These are phyloP conservation scores for Coelastrella sp. DNA, from an alignment of 139 green algal species.

Conservation along the genomic window DNA sequence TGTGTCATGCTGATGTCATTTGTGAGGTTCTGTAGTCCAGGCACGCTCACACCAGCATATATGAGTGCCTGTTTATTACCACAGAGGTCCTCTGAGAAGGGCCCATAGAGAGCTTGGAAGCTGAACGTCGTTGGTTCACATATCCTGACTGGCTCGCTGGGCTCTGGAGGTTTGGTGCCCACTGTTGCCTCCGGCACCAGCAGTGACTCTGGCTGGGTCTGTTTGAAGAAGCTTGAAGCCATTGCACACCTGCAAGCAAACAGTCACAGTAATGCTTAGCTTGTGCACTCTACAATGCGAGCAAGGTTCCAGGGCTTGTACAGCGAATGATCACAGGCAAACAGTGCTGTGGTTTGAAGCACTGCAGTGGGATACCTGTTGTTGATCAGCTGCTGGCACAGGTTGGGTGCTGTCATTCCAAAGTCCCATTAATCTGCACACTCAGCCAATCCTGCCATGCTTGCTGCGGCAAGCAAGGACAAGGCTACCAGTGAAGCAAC, in stretches of 20 bases:
- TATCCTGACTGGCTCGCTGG: neutral
- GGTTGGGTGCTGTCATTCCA: no score
- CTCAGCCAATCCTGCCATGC: no score
- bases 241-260: neutral
- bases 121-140: constrained; percentile 20
- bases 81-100: neutral
- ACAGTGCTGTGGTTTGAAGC: no score
- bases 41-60: neutral
- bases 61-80: constrained; percentile 10
- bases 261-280: no score
- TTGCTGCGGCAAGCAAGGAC: no score
- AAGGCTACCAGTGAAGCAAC: no score
- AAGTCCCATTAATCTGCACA: no score
- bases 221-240: neutral
- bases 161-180: neutral
- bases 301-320: no score
- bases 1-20: constrained; percentile 14
- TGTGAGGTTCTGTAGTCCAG: neutral
- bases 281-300: no score
- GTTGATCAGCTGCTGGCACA: no score
- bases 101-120: constrained; percentile 11
- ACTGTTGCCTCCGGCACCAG: neutral
- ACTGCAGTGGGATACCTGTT: no score
- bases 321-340: no score
- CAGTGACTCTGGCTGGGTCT: neutral